Evolutionary conservation across 2,329 filamentous ascomycete genomes (phyloP).

Genomic region (Fusarium falciforme): DNA sequence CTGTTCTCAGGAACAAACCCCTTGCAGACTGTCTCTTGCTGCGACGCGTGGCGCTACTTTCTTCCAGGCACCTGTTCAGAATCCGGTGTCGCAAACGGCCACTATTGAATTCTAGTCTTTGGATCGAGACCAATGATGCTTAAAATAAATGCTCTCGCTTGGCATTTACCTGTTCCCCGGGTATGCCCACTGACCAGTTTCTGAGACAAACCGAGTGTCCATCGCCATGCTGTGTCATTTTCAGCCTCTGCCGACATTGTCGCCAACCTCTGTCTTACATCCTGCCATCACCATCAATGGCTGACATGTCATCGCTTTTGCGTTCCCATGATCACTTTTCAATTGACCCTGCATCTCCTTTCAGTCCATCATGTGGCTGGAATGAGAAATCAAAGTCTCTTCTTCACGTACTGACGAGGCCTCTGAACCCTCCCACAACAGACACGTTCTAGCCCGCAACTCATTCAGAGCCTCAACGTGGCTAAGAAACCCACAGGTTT

Average conservation of each 20-base stretch:
- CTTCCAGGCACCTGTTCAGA: neutral
- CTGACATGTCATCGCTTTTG: neutral
- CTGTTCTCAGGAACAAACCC: neutral
- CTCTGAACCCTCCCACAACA: constrained; percentile 4
- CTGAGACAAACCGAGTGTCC: neutral
- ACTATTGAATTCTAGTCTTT: neutral
- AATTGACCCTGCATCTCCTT: neutral
- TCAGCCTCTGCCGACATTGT: constrained; percentile 14
- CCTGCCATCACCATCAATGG: constrained; percentile 1
- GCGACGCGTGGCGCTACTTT: constrained; percentile 4
- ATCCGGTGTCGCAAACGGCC: constrained; percentile 11
- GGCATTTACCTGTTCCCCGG: neutral
- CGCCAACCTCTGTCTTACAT: constrained; percentile 20
- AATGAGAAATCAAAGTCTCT: neutral
- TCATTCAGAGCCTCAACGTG: constrained; percentile 6
- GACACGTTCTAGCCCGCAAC: constrained; percentile 20
- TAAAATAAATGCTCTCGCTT: neutral
- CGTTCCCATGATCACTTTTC: neutral
- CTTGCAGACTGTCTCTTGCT: neutral
- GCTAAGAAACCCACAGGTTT: constrained; percentile 33
- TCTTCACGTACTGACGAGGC: neutral
- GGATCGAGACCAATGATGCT: neutral
- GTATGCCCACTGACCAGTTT: neutral
- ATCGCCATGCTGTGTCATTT: neutral
- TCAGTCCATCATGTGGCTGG: neutral